Evolutionary conservation across 192 early-diverging fungal genomes (phyloP), one percentile per base, ranked within the genome.

Genomic region (Backusella parvicylindrica): DNA sequence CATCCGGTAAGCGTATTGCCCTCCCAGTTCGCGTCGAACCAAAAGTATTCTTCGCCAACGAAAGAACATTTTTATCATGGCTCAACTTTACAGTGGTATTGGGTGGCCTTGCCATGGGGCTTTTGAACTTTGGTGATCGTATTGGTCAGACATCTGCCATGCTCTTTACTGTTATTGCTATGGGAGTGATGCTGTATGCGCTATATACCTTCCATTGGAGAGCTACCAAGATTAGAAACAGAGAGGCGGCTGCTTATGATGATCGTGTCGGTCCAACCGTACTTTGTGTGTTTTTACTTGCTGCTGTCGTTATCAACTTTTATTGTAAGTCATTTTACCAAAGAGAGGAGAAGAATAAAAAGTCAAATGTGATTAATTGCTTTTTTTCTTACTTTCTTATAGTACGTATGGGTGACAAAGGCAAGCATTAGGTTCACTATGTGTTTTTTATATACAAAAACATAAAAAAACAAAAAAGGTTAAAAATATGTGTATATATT

Each of bases 41-140:
- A 69, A 98, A 98, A 73, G 92, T 97, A n/a, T 97, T 95, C 75
- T 97, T 98, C 81, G 95, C 95, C 43, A 98, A 98, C 79, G 96
- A 97, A 81, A 87, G 96, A n/a, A 97, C 96, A 0, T 96, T 96
- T 71, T 81, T 96, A 36, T 91, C 95, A 3, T 97, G 95, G 95
- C 84, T 96, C 53, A 92, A 93, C 76, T 94, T 96, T 82, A 87
- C 92, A 6, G 90, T 92, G 28, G 85, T 95, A 16, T 77, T 95
- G 38, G 92, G 91, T 8, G 90, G 90, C 13, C 82, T 95, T 23
- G 91, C 91, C 13, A 86, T 95, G 43, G 91, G 92, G 2, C 73
- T 95, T 64, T 77, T 95, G 63, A 95, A 95, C 84, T 95, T 94
- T 90, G 94, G 94, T 35, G 93, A 95, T 71, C 65, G 79, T 41